Evolutionary conservation across 2,329 filamentous ascomycete genomes (phyloP).

Genomic region (Talaromyces islandicus): DNA sequence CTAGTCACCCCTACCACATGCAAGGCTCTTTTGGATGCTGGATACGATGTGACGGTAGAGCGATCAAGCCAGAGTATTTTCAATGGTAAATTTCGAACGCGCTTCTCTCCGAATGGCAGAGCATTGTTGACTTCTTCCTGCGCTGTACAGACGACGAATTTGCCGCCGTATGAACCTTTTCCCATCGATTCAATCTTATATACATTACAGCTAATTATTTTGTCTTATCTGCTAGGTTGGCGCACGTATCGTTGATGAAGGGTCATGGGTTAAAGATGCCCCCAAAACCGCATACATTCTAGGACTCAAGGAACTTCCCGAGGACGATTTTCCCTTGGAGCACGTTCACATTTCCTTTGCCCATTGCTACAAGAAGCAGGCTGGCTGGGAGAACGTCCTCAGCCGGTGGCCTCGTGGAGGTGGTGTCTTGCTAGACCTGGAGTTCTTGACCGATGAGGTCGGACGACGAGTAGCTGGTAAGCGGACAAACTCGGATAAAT

Average conservation of each 20-base stretch:
- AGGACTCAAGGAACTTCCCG: constrained; percentile 71
- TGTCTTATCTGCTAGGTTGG: constrained; percentile 43
- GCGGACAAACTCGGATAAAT: constrained; percentile 1
- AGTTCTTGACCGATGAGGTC: constrained; percentile 71
- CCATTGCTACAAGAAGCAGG: constrained; percentile 72
- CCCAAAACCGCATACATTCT: constrained; percentile 65
- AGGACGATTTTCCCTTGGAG: constrained; percentile 63
- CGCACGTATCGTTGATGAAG: constrained; percentile 59
- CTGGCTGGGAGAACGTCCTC: constrained; percentile 73
- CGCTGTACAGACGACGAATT: constrained; percentile 8
- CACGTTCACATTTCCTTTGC: constrained; percentile 68
- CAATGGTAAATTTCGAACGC: constrained; percentile 27
- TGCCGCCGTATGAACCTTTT: constrained; percentile 5
- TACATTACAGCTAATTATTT: constrained; percentile 31
- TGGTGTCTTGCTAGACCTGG: constrained; percentile 75
- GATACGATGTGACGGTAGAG: constrained; percentile 65
- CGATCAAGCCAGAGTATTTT: constrained; percentile 60
- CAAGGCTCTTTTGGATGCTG: constrained; percentile 61
- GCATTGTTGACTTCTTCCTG: neutral
- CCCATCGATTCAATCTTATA: neutral
- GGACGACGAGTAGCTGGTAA: constrained; percentile 51
- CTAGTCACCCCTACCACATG: constrained; percentile 46
- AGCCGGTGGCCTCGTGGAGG: constrained; percentile 69
- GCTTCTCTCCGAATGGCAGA: neutral
- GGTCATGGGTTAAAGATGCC: constrained; percentile 60